A percentile compares a stretch with the other conserved stretches of the same genome.
Evolutionary conservation across 2,329 filamentous ascomycete genomes (phyloP).

Genomic region (Ophiocordyceps sinensis): DNA sequence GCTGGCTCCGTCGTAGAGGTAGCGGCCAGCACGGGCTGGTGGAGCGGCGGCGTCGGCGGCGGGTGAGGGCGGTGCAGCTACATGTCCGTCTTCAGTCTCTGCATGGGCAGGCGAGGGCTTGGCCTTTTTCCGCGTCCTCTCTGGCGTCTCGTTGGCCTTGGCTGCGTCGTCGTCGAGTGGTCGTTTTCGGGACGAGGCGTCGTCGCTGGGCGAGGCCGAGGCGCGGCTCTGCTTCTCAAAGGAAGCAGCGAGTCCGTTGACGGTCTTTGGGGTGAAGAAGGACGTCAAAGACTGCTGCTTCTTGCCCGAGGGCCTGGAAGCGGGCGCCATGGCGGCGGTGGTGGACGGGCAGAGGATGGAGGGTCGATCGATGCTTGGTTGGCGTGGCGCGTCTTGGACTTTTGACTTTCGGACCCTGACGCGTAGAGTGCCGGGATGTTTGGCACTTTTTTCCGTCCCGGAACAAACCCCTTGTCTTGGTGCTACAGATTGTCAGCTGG

Average conservation of each 20-base stretch:
- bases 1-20: conserved; percentile 31
- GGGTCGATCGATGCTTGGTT: too few relatives aligned
- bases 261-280: conserved; percentile 59
- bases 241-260: conserved; percentile 28
- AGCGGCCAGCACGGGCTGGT: conserved; percentile 33
- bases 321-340: conserved; percentile 1
- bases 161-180: conserved; percentile 32
- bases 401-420: too few relatives aligned
- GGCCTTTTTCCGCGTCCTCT: conserved; percentile 22
- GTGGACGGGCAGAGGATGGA: too few relatives aligned
- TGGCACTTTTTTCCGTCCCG: too few relatives aligned
- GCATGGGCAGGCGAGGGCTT: conserved; percentile 1
- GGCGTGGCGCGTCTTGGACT: too few relatives aligned
- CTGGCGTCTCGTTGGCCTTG: conserved; percentile 26
- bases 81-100: background rate
- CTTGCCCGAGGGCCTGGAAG: conserved; percentile 28
- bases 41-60: conserved; percentile 8
- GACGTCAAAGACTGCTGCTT: conserved; percentile 75
- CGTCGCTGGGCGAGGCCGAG: conserved; percentile 12
- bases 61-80: conserved; percentile 4
- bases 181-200: conserved; percentile 30
- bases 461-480: too few relatives aligned
- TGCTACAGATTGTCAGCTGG: too few relatives aligned
- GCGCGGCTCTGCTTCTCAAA: conserved; percentile 17
- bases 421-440: too few relatives aligned